Evolutionary conservation across 2,329 filamentous ascomycete species (phyloP).

Genomic region (Talaromyces sp.): DNA sequence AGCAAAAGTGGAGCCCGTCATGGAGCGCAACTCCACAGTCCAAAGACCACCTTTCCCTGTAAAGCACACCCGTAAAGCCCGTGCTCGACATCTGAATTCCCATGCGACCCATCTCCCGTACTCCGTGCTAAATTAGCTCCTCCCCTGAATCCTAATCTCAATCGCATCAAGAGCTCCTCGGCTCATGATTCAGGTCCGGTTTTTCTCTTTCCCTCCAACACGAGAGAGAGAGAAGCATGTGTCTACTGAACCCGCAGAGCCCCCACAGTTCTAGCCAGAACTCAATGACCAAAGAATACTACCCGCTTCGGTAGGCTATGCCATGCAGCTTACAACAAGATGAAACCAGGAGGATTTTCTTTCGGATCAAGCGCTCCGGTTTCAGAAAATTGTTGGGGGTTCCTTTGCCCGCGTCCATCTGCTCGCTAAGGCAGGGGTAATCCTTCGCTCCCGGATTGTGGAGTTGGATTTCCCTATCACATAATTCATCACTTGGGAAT

Average conservation of each 20-base stretch:
- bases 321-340: background rate
- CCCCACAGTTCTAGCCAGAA: background rate
- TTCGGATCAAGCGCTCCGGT: slow-evolving; percentile 12
- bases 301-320: no score
- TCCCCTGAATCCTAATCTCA: no score
- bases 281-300: background rate
- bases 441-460: slow-evolving; percentile 8
- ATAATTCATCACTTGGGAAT: background rate
- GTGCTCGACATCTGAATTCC: background rate
- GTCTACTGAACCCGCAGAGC: background rate
- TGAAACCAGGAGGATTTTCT: slow-evolving; percentile 5
- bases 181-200: background rate
- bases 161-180: background rate
- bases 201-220: background rate
- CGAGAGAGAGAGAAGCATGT: background rate
- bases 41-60: background rate
- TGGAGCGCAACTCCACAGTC: slow-evolving; percentile 6
- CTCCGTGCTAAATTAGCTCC: no score
- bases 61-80: background rate
- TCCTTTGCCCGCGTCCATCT: slow-evolving; percentile 7
- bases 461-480: slow-evolving; percentile 11
- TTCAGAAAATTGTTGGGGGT: slow-evolving; percentile 11
- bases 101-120: background rate
- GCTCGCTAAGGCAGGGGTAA: slow-evolving; percentile 21
- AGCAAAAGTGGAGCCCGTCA: slow-evolving; percentile 17